Evolutionary conservation across 768 basidiomycete species (phyloP).

Genomic region (Tulasnella sp.): DNA sequence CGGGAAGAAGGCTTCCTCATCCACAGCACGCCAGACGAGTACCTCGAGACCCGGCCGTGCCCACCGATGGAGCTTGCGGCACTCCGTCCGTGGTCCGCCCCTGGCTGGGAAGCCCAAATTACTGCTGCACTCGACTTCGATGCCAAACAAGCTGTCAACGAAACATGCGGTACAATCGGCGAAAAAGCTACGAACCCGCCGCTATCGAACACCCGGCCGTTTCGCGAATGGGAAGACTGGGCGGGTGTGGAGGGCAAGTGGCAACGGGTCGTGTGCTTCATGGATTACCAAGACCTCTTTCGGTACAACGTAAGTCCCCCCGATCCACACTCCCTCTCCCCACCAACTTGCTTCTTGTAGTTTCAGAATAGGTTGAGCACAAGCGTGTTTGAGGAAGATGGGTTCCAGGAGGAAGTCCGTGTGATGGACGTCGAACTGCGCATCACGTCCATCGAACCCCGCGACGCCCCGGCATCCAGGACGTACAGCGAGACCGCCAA

Average conservation of each 20-base stretch:
- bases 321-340: neutral
- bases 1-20: slow-evolving; percentile 27
- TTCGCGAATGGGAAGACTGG: slow-evolving; percentile 33
- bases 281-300: slow-evolving; percentile 48
- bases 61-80: slow-evolving; percentile 44
- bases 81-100: slow-evolving; percentile 43
- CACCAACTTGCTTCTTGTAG: neutral
- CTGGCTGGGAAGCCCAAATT: slow-evolving; percentile 20
- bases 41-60: slow-evolving; percentile 11
- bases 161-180: neutral
- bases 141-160: neutral
- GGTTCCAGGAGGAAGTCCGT: slow-evolving; percentile 53
- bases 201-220: neutral
- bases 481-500: neutral
- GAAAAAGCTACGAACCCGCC: neutral
- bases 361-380: slow-evolving; percentile 19
- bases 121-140: neutral
- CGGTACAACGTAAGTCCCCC: slow-evolving; percentile 16
- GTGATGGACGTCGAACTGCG: slow-evolving; percentile 46
- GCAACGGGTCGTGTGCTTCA: slow-evolving; percentile 60
- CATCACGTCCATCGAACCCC: slow-evolving; percentile 29
- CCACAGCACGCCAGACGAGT: neutral
- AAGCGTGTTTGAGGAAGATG: slow-evolving; percentile 40
- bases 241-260: slow-evolving; percentile 66
- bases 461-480: neutral